Base-by-base conservation (phyloP, 148 eudicot species). In the Diospyros lotus region DNA sequence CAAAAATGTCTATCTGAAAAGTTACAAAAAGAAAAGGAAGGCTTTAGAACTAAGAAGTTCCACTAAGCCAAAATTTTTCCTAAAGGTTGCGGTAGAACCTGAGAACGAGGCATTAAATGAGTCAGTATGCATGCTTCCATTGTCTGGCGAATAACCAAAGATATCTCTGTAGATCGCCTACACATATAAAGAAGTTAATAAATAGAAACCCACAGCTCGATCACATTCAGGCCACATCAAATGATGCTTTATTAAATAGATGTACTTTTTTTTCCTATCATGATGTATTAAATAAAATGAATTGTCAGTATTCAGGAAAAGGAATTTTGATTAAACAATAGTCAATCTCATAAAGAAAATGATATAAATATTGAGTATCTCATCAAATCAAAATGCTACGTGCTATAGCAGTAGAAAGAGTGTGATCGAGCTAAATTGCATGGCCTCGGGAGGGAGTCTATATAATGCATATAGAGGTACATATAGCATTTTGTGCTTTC, bases 161-260 rank as follows among this genome's bases (percentile, higher is more conserved):
- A 94, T 79, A 94, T 94, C 81, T 94, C 98, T 39, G 91, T 94
- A 72, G 98, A 94, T 66, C 97, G 91, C 85, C 98, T 94, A 82
- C 69, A 18, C 58, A 48, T 66, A 42, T 14, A 52, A 74, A 46
- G 72, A 66, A 63, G 43, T 39, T 15, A 59, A 48, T 12, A 18
- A 76, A 46, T 58, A 58, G 56, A 68, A 28, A 58, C 11, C 64
- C 40, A 64, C 59, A 17, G 5, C 44, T 17, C 44, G 18, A 64
- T 52, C 77, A 66, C 10, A 39, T 2, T 63, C 9, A 53, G 50
- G 38, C 68, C 55, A 28, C 0, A 9, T 65, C 10, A 56, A 56
- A 39, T 6, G 13, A 62, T 7, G 18, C 65, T 28, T 1, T n/a
- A 4, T 12, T 6, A 17, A 18, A 58, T 2, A 46, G 38, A 45